Base-by-base conservation (phyloP, 805 yeast species). In the Saccharomycopsis sp. region DNA sequence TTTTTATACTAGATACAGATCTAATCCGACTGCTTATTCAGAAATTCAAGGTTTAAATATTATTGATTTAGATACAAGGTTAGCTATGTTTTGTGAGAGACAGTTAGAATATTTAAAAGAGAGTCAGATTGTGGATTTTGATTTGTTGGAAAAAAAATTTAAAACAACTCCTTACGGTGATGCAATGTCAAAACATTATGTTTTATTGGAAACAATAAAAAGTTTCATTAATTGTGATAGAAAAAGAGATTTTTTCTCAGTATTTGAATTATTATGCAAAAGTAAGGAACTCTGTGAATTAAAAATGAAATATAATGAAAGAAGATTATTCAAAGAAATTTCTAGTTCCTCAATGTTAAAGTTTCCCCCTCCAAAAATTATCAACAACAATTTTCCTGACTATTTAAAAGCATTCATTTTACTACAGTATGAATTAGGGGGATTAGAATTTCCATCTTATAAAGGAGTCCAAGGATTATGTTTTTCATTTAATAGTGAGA, bases 371-470 rank as follows among this genome's bases (percentile, higher is more conserved):
- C 33, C 28, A 10, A 50, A 58, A n/a, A n/a, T n/a, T n/a, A n/a
- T n/a, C n/a, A n/a, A n/a, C n/a, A n/a, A n/a, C n/a, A n/a, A n/a
- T n/a, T n/a, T n/a, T n/a, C n/a, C n/a, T n/a, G n/a, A n/a, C n/a
- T n/a, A n/a, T n/a, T n/a, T n/a, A n/a, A n/a, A 72, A 42, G 55
- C 69, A 0, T 61, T 58, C 3, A 46, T 72, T 5, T 19, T 70
- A 8, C 53, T 70, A 6, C 77, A 74, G 45, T 67, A 60, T 50
- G 76, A 71, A 38, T 55, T 74, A 6, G 72, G 76, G 1, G 73
- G 74, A 0, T 35, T 66, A 3, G 73, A 67, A 21, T 67, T 54
- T 39, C 77, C 78, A 1, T 50, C n/a, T n/a, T n/a, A 49, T 3
- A 58, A 53, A 4, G 73, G 69, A 1, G 58, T 72, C 1, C 37